These are phyloP conservation scores for Cyclostephanos invisitatus DNA, from an alignment of 108 stramenopile genomes.

Conservation along the genomic window DNA sequence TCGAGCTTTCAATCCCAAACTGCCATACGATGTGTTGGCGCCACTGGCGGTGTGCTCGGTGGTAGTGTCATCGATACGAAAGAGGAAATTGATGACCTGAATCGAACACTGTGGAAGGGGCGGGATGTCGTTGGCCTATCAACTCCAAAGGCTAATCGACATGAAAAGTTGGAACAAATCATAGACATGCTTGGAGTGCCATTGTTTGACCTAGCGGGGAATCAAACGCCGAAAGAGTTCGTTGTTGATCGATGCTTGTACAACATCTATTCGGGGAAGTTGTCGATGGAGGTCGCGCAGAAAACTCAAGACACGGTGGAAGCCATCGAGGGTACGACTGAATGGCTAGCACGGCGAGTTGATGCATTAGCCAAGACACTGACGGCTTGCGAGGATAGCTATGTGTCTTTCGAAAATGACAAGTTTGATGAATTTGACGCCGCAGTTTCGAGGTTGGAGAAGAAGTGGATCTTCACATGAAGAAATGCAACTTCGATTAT, in stretches of 20 bases:
- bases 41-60: constrained; percentile 36
- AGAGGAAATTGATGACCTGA: constrained; percentile 34
- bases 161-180: constrained; percentile 30
- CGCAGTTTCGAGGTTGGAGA: background rate
- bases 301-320: constrained; percentile 37
- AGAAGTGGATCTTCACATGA: constrained; percentile 5
- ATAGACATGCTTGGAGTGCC: constrained; percentile 29
- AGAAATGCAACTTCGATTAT: background rate
- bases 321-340: constrained; percentile 32
- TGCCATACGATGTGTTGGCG: constrained; percentile 42
- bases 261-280: constrained; percentile 32
- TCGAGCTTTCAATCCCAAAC: constrained; percentile 36
- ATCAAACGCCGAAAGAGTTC: constrained; percentile 39
- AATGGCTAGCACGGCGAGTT: constrained; percentile 35
- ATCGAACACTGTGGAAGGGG: constrained; percentile 31
- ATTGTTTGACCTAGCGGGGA: constrained; percentile 33
- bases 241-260: constrained; percentile 38
- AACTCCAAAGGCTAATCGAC: constrained; percentile 7
- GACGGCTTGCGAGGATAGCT: constrained; percentile 16
- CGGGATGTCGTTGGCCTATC: constrained; percentile 33
- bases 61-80: constrained; percentile 33
- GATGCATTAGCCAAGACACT: constrained; percentile 25
- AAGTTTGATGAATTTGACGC: constrained; percentile 11
- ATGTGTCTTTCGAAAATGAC: background rate
- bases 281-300: constrained; percentile 27